Evolutionary conservation across 2,329 filamentous ascomycete genomes (phyloP).

Genomic region (Teratosphaeria zuluensis): DNA sequence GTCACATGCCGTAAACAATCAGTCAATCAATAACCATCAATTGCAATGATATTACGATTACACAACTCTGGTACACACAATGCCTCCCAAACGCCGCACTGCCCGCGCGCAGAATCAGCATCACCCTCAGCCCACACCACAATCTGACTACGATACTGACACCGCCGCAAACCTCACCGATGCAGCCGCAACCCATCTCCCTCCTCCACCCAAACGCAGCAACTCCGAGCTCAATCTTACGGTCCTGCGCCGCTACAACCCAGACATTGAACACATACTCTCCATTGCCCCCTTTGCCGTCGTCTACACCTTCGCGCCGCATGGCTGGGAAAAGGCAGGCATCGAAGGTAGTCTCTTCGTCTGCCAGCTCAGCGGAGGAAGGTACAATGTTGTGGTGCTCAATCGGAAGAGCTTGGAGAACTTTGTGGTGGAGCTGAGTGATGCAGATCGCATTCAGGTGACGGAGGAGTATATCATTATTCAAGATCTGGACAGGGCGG

Average conservation of each 20-base stretch:
- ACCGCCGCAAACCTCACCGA: slow-evolving; percentile 23
- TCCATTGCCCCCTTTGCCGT: slow-evolving; percentile 78
- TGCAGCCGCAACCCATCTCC: slow-evolving; percentile 20
- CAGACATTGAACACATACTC: slow-evolving; percentile 61
- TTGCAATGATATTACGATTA: background rate
- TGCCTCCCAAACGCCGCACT: slow-evolving; percentile 10
- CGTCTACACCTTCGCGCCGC: slow-evolving; percentile 67
- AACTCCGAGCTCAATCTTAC: slow-evolving; percentile 81
- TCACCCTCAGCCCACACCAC: slow-evolving; percentile 8
- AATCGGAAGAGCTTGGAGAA: slow-evolving; percentile 41
- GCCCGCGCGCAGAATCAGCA: slow-evolving; percentile 8
- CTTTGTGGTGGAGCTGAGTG: slow-evolving; percentile 35
- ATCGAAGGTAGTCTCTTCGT: slow-evolving; percentile 86
- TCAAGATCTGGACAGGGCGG: slow-evolving; percentile 30
- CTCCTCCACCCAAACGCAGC: slow-evolving; percentile 47
- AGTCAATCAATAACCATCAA: background rate
- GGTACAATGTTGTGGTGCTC: slow-evolving; percentile 37
- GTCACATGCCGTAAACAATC: background rate
- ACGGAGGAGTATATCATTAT: slow-evolving; percentile 52
- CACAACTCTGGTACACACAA: background rate
- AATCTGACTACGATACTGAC: slow-evolving; percentile 46
- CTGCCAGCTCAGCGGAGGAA: slow-evolving; percentile 48
- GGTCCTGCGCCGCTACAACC: slow-evolving; percentile 67
- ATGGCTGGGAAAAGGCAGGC: slow-evolving; percentile 73
- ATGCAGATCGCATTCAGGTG: slow-evolving; percentile 36